Conservation (phyloP, 2,329 filamentous ascomycete species). For the Colletotrichum sp. region DNA sequence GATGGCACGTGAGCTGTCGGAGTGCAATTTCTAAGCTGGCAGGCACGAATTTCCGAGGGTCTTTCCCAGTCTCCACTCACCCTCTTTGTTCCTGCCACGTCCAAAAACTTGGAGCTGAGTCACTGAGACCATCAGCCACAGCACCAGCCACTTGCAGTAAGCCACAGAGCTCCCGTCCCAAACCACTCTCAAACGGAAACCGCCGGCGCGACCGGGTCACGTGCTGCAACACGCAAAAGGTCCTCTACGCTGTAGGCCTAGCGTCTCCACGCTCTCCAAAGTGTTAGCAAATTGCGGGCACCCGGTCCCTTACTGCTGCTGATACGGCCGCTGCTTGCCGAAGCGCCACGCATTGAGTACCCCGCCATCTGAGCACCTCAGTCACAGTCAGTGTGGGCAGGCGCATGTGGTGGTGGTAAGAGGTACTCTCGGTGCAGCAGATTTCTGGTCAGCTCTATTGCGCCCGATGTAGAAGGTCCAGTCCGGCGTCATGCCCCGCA, state of each 20-base stretch:
- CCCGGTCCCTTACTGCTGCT: not conserved
- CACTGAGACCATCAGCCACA: not conserved
- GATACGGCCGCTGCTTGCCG: constrained; percentile 19
- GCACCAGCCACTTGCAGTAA: not conserved
- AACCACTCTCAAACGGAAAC: not conserved
- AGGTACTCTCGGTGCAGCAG: constrained; percentile 9
- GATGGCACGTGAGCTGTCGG: not conserved
- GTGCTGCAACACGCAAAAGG: constrained; percentile 12
- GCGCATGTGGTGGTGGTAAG: not conserved
- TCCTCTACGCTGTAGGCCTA: not conserved
- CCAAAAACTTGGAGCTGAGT: not conserved
- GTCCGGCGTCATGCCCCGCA: constrained; percentile 50
- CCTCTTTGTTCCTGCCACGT: not conserved
- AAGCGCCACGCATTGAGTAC: constrained; percentile 13
- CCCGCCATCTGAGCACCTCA: constrained; percentile 10
- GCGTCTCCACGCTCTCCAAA: constrained; percentile 2
- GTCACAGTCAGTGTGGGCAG: constrained; percentile 6
- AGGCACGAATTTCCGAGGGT: not conserved
- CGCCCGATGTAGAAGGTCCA: constrained; percentile 22
- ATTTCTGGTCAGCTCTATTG: constrained; percentile 21
- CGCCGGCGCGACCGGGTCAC: not conserved
- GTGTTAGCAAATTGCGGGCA: not conserved
- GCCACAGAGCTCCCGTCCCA: not conserved
- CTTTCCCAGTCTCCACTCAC: not conserved
- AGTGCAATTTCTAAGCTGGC: not conserved